Conservation (phyloP, 2,329 filamentous ascomycete species). For the Hypoxylon sp. region DNA sequence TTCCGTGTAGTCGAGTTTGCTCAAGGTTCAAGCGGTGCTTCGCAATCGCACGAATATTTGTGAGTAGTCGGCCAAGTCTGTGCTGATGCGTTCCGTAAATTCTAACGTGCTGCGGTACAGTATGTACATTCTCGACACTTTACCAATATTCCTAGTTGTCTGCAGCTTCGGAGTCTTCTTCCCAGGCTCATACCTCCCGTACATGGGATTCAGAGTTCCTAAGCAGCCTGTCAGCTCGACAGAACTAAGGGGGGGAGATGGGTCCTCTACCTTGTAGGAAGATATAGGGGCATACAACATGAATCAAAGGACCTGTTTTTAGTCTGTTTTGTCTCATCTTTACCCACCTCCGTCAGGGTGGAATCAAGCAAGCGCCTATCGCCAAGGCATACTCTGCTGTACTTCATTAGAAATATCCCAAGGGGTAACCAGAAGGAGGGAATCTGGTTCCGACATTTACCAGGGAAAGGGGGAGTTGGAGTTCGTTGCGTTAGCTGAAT, state of each 20-base stretch:
- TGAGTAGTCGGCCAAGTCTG: slow-evolving; percentile 35
- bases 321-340: slow-evolving; percentile 1
- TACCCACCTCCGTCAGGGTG: not conserved
- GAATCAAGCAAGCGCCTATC: slow-evolving; percentile 2
- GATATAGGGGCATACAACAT: slow-evolving; percentile 5
- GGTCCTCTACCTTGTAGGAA: slow-evolving; percentile 12
- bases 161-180: slow-evolving; percentile 43
- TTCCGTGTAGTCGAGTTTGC: slow-evolving; percentile 46
- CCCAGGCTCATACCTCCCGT: slow-evolving; percentile 45
- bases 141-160: slow-evolving; percentile 44
- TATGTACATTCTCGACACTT: slow-evolving; percentile 46
- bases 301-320: not conserved
- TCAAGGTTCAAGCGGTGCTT: slow-evolving; percentile 37
- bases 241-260: slow-evolving; percentile 10
- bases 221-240: slow-evolving; percentile 26
- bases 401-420: not conserved
- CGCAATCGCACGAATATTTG: slow-evolving; percentile 45
- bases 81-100: not conserved
- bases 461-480: slow-evolving; percentile 1
- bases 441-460: not conserved
- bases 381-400: slow-evolving; percentile 5
- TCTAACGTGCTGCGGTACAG: slow-evolving; percentile 20
- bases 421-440: slow-evolving; percentile 8
- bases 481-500: slow-evolving; percentile 6
- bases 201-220: slow-evolving; percentile 45